phyloP scores from a whole-genome alignment of 2,329 filamentous ascomycete species.

The Sclerotinia minor region DNA sequence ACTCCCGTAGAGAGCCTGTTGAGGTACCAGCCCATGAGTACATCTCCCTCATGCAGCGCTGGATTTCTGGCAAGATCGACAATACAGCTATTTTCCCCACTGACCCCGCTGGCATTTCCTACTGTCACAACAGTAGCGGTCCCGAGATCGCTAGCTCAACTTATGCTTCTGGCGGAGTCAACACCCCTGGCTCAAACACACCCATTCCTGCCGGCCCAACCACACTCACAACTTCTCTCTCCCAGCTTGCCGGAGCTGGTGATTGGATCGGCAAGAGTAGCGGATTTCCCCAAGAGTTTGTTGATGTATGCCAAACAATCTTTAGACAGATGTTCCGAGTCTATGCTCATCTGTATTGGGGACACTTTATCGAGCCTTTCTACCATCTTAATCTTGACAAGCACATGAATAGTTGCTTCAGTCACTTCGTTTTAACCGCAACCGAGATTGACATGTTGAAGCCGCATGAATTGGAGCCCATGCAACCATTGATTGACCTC shows the following conservation, averaged over 20 bases:
- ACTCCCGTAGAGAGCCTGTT: conserved; percentile 81
- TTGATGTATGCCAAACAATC: conserved; percentile 87
- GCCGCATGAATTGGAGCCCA: conserved; percentile 88
- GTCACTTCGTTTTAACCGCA: conserved; percentile 78
- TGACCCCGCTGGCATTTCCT: conserved; percentile 70
- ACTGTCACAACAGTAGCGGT: conserved; percentile 61
- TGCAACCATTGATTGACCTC: conserved; percentile 90
- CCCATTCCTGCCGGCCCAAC: conserved; percentile 43
- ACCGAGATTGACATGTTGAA: conserved; percentile 81
- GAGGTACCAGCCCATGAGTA: conserved; percentile 92
- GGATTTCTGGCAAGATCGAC: conserved; percentile 95
- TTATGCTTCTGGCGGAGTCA: conserved; percentile 55
- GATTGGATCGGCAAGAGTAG: conserved; percentile 90
- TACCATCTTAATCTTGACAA: conserved; percentile 80
- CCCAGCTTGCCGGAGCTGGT: conserved; percentile 60
- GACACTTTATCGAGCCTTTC: conserved; percentile 83
- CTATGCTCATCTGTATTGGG: conserved; percentile 97
- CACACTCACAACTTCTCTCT: conserved; percentile 55
- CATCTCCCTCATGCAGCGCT: conserved; percentile 93
- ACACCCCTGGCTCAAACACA: conserved; percentile 45
- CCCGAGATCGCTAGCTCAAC: conserved; percentile 58
- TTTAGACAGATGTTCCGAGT: conserved; percentile 99
- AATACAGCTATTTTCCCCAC: conserved; percentile 89
- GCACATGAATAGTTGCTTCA: conserved; percentile 84
- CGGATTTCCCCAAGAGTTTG: conserved; percentile 88